Conservation (phyloP, 2,329 filamentous ascomycete genomes). For the Iodosphaeria phyllophila region DNA sequence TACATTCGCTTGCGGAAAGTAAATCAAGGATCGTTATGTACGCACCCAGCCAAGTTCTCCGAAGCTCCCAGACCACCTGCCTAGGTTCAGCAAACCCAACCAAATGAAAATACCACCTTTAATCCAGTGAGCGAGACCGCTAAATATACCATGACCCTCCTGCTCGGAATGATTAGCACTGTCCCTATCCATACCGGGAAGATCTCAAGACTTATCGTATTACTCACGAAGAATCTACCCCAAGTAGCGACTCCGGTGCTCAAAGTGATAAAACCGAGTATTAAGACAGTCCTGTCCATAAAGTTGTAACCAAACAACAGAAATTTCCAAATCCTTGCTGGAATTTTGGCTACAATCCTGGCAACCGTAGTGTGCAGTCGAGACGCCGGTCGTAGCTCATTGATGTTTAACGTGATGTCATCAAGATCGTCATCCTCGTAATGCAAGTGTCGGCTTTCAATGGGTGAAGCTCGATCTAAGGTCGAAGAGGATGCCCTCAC, state of each 20-base stretch:
- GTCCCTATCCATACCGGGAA: slow-evolving; percentile 1
- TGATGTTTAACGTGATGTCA: slow-evolving; percentile 18
- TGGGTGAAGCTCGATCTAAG: slow-evolving; percentile 23
- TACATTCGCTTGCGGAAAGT: neutral
- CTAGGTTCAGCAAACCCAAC: slow-evolving; percentile 73
- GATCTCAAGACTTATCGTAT: slow-evolving; percentile 3
- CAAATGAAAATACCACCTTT: slow-evolving; percentile 93
- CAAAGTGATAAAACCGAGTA: slow-evolving; percentile 58
- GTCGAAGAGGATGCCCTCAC: slow-evolving; percentile 47
- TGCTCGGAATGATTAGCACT: slow-evolving; percentile 14
- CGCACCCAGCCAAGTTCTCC: slow-evolving; percentile 69
- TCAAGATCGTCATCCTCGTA: slow-evolving; percentile 25
- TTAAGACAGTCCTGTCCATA: slow-evolving; percentile 59
- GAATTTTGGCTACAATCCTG: slow-evolving; percentile 35
- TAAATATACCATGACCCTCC: slow-evolving; percentile 55
- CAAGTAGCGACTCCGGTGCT: slow-evolving; percentile 58
- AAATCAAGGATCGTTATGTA: slow-evolving; percentile 3
- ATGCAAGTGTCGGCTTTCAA: slow-evolving; percentile 22
- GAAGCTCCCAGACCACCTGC: slow-evolving; percentile 80
- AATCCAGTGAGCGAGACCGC: slow-evolving; percentile 78
- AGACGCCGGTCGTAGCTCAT: slow-evolving; percentile 24
- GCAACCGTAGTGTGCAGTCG: slow-evolving; percentile 31
- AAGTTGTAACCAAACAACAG: slow-evolving; percentile 43
- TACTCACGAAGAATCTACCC: slow-evolving; percentile 67
- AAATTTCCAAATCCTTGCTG: slow-evolving; percentile 34